Base-by-base conservation (phyloP, 495 filamentous ascomycete species). In the Aspergillus ellipticus region DNA sequence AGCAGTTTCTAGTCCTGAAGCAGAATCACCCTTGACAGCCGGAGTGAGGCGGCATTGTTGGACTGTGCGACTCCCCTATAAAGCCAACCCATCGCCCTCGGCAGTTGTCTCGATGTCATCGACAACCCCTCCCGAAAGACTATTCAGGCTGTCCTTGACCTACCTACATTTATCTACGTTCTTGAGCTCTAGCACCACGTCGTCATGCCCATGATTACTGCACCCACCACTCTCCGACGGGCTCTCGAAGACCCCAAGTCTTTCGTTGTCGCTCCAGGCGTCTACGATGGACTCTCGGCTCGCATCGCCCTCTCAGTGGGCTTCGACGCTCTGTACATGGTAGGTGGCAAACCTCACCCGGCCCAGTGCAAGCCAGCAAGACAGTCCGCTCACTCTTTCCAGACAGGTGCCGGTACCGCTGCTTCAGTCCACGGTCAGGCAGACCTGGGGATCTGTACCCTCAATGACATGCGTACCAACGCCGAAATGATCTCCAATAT, bases 241-340 rank as follows among this genome's bases (percentile, higher is more conserved):
- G 52, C 55, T 10, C 60, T 74, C n/a, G 62, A 57, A 42, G 66
- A 74, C 50, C 49, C 29, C 29, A 28, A 51, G 20, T 33, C 49
- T 3, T 48, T 48, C 13, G 16, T 48, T 13, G 70, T 80, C 15
- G 80, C 78, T 26, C 86, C 86, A 1, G 86, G 86, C 13, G 84
- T 89, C 15, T 88, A 87, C 57, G 86, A 89, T 73, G 86, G 86
- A 15, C 72, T 87, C 39, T 85, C 82, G 6, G 84, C 86, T 20
- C 76, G 86, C 2, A 78, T 87, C 33, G 85, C 85, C 4, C 74
- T 88, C 15, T 69, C 73, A 13, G 70, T 80, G 11, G 85, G 85
- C 8, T 86, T 84, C 51, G 78, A 88, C 39, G 76, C 77, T 20
- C 65, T 89, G 43, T 88, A 89, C 69, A 88, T 89, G 85, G 74